Evolutionary conservation across 306 rosid genomes (phyloP).

Genomic region (Fragaria iinumae): DNA sequence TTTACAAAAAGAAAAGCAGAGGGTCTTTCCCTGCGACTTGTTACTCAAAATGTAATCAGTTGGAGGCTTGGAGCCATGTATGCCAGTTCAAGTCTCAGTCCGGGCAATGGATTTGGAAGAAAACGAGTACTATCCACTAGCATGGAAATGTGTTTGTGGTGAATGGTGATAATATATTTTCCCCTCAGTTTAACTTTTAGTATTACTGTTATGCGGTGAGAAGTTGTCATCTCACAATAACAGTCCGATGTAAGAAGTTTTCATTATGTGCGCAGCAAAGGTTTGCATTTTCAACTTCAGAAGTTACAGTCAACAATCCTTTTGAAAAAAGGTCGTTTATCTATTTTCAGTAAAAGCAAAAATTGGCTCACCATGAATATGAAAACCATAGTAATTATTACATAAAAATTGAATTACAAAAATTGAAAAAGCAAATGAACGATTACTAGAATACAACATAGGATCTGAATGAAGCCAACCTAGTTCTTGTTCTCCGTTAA

Average conservation of each 20-base stretch:
- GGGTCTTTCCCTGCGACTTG: slow-evolving; percentile 56
- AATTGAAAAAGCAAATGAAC: background rate
- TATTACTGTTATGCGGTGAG: background rate
- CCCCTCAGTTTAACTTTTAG: slow-evolving; percentile 23
- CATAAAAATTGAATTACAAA: background rate
- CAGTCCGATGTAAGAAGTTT: background rate
- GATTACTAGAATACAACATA: background rate
- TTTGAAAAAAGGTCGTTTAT: background rate
- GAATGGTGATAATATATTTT: slow-evolving; percentile 35
- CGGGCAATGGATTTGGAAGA: slow-evolving; percentile 37
- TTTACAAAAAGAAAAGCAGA: slow-evolving; percentile 3
- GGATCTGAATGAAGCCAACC: background rate
- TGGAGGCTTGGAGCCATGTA: slow-evolving; percentile 44
- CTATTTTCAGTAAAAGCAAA: background rate
- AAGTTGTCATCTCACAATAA: background rate
- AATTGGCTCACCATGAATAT: background rate
- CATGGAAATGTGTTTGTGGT: slow-evolving; percentile 61
- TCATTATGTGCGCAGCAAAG: background rate
- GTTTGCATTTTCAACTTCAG: background rate
- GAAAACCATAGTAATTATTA: background rate
- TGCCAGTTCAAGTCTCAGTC: slow-evolving; percentile 55
- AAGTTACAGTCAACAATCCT: background rate
- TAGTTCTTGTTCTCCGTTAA: background rate
- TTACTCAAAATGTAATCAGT: slow-evolving; percentile 48
- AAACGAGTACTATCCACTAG: slow-evolving; percentile 52